Base-by-base conservation (phyloP, 495 filamentous ascomycete genomes). In the Neurospora sp. region DNA sequence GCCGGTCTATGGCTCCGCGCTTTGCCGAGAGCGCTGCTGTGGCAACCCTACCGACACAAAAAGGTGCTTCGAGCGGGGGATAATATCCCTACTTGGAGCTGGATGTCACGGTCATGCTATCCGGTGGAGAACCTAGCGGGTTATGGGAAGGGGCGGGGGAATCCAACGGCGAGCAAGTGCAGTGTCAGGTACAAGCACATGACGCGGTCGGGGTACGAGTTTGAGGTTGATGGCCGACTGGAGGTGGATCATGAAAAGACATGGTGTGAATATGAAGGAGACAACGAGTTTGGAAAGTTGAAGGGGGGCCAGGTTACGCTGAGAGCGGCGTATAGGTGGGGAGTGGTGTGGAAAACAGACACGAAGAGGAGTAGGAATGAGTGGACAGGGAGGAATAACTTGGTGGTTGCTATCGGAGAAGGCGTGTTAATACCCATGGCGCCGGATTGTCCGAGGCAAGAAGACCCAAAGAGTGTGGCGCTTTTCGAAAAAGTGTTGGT, bases 1-100 rank as follows among this genome's bases (percentile, higher is more conserved):
- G 73, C 75, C 16, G 75, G 75, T 1, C 59, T 76, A 6, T 76
- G 74, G 74, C 37, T 39, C 7, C 18, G 16, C 9, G 73, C 73
- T 16, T 59, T 76, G 1, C 48, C 73, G 3, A 69, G 73, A 6
- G 75, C 73, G 3, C 69, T 76, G 39, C 40, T 75, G 1, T 76
- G 75, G 75, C 44, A 69, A 22, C 73, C 73, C 14, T 59, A 48
- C 14, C 71, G 53, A 18, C 74, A 53, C n/a, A 76, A 74, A 40
- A 70, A n/a, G 3, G 70, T 74, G 16, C n/a, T 69, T 18, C 69
- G 74, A 12, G 22, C 72, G 5, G 39, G 40, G 35, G 22, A 22
- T 6, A 41, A 72, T 4, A 35, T 69, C 14, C 72, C 74, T 1
- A 70, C 65, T 9, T 76, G 74, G 74, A 69, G 45, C 5, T 76